A percentile compares a stretch with the other conserved stretches of the same genome.
Conservation (phyloP, 2,329 filamentous ascomycete species). For the Venturia effusa region DNA sequence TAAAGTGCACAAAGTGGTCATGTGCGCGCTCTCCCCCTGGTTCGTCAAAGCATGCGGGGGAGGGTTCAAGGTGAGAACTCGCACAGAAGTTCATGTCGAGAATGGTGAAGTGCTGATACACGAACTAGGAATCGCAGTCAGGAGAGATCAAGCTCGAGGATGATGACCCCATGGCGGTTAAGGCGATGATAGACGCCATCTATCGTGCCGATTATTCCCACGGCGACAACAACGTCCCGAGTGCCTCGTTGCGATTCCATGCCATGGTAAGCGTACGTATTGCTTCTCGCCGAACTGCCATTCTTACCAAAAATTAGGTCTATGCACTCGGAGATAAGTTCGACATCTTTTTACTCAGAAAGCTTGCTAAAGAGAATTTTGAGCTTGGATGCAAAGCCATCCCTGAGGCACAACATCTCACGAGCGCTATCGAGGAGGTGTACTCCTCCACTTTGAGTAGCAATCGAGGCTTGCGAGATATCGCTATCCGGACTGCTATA, state of each 20-base stretch:
- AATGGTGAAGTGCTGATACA: not conserved
- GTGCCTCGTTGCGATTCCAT: not conserved
- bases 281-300: not conserved
- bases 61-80: not conserved
- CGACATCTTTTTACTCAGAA: not conserved
- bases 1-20: not conserved
- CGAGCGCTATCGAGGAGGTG: not conserved
- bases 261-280: not conserved
- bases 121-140: not conserved
- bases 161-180: not conserved
- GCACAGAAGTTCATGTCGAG: too few species aligned
- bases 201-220: not conserved
- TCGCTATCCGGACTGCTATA: not conserved
- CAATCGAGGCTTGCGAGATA: not conserved
- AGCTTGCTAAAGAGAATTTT: not conserved
- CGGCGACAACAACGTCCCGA: not conserved
- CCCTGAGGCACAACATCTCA: not conserved
- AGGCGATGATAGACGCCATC: not conserved
- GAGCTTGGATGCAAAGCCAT: not conserved
- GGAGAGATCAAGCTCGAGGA: not conserved
- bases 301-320: not conserved
- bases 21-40: not conserved
- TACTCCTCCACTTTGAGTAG: not conserved
- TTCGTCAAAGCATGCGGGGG: not conserved
- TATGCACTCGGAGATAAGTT: not conserved